phyloP scores from a whole-genome alignment of 768 basidiomycete genomes.

The Calvatia gigantea region DNA sequence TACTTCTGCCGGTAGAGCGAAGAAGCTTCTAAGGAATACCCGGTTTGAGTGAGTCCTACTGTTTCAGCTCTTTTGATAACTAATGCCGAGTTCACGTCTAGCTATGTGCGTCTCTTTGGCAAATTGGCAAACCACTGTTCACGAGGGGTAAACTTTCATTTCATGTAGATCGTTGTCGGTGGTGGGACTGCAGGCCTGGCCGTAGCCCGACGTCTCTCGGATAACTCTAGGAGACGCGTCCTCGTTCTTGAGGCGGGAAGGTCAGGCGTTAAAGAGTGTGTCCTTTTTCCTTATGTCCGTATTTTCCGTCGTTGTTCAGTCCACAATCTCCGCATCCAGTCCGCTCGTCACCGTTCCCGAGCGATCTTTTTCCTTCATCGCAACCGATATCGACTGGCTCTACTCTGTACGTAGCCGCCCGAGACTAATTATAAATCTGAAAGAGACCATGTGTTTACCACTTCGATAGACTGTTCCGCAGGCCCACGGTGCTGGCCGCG shows the following conservation, averaged over 20 bases:
- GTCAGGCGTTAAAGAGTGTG: slow-evolving; percentile 40
- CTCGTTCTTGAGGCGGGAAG: slow-evolving; percentile 42
- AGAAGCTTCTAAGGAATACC: slow-evolving; percentile 15
- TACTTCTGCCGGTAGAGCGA: slow-evolving; percentile 11
- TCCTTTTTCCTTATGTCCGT: slow-evolving; percentile 3
- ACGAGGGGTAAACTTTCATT: not conserved
- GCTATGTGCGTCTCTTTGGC: slow-evolving; percentile 1
- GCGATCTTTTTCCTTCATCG: slow-evolving; percentile 34
- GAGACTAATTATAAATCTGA: slow-evolving; percentile 13
- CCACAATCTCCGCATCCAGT: slow-evolving; percentile 47
- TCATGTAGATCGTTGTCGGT: slow-evolving; percentile 28
- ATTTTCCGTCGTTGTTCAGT: slow-evolving; percentile 26
- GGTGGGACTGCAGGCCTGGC: slow-evolving; percentile 35
- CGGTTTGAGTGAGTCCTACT: slow-evolving; percentile 20
- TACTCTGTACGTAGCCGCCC: slow-evolving; percentile 23
- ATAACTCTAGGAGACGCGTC: slow-evolving; percentile 29
- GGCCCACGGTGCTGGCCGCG: slow-evolving; percentile 36
- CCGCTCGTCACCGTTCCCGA: slow-evolving; percentile 22
- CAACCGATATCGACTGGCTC: slow-evolving; percentile 51
- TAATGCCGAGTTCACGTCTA: not conserved
- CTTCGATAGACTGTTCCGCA: slow-evolving; percentile 41
- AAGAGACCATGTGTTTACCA: not conserved
- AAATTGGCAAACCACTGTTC: not conserved
- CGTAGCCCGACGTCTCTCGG: slow-evolving; percentile 34
- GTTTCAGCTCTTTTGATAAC: not conserved